Percentiles rank a stretch among this genome's conserved stretches.
These are phyloP conservation scores for Stephania cephalantha DNA, from an alignment of 164 flowering plant genomes.

Conservation along the genomic window DNA sequence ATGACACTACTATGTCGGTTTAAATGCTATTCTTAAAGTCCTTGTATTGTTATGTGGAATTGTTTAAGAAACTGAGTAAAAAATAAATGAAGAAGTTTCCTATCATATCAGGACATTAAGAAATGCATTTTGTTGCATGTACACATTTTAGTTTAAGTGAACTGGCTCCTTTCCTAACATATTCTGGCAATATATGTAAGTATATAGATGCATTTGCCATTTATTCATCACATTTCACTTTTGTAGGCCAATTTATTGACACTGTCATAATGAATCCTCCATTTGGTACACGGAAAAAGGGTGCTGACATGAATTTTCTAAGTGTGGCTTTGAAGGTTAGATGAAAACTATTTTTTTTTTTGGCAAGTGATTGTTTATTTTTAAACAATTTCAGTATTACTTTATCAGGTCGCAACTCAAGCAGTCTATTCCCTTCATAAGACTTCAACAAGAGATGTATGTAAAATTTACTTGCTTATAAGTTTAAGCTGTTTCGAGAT, in stretches of 20 bases:
- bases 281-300: conserved; percentile 91
- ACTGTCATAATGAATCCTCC: conserved; percentile 98
- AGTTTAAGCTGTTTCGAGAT: not conserved
- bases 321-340: conserved; percentile 60
- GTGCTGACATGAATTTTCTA: conserved; percentile 92
- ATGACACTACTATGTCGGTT: not conserved
- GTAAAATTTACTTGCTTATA: conserved; percentile 12
- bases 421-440: conserved; percentile 98
- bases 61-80: no score
- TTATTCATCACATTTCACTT: not conserved
- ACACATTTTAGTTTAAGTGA: not conserved
- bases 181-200: no score
- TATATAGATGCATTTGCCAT: not conserved
- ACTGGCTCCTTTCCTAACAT: not conserved
- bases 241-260: conserved; percentile 58
- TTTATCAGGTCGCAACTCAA: conserved; percentile 63
- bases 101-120: not conserved
- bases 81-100: no score
- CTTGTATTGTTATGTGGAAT: no score
- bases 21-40: not conserved
- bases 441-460: conserved; percentile 95
- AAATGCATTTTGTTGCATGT: not conserved
- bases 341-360: not conserved
- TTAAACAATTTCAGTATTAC: not conserved
- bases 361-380: conserved; percentile 2